These are phyloP conservation scores for Neonectria ditissima DNA, from an alignment of 2,329 filamentous ascomycete genomes.

Conservation along the genomic window DNA sequence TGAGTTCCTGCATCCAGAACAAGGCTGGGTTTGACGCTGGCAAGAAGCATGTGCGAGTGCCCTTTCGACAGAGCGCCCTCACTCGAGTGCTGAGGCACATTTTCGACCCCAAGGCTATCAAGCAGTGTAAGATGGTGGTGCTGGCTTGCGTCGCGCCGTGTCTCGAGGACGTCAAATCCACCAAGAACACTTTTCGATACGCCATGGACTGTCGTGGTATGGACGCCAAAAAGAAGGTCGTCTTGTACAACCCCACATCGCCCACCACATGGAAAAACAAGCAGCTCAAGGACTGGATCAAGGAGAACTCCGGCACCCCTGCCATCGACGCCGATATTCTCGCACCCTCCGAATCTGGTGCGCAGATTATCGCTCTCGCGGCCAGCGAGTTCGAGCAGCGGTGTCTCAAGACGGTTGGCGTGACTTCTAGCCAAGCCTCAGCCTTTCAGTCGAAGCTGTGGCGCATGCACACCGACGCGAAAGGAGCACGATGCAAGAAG, in stretches of 20 bases:
- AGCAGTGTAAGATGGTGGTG: conserved; percentile 57
- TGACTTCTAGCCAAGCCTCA: conserved; percentile 53
- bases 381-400: conserved; percentile 54
- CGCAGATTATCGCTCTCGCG: conserved; percentile 55
- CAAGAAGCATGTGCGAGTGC: conserved; percentile 54
- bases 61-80: conserved; percentile 59
- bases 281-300: conserved; percentile 55
- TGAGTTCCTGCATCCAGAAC: conserved; percentile 65
- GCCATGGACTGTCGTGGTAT: conserved; percentile 59
- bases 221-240: conserved; percentile 45
- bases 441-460: conserved; percentile 59
- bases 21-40: conserved; percentile 52
- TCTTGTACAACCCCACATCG: conserved; percentile 40
- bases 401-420: conserved; percentile 52
- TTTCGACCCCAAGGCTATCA: conserved; percentile 56
- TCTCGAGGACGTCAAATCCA: conserved; percentile 56
- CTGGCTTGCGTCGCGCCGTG: conserved; percentile 62
- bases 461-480: conserved; percentile 56
- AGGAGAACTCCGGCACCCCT: conserved; percentile 54
- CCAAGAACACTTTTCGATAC: conserved; percentile 62
- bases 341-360: conserved; percentile 56
- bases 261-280: conserved; percentile 57
- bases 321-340: conserved; percentile 49
- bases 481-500: conserved; percentile 2
- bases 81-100: conserved; percentile 63